Evolutionary conservation across 129 eudicot species (phyloP).

Genomic region (Flaveria linearis): DNA sequence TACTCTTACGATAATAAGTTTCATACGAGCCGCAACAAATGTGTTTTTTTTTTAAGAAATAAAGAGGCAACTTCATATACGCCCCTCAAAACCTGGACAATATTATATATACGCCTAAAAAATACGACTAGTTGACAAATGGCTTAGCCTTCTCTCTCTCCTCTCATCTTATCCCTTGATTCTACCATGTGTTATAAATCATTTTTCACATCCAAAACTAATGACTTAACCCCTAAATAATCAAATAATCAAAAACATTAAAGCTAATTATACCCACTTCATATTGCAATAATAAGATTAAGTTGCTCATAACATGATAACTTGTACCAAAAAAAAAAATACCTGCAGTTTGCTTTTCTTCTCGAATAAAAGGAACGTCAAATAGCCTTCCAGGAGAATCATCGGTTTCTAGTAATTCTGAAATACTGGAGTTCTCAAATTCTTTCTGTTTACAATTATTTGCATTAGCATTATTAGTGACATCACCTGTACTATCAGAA

Average conservation of each 20-base stretch:
- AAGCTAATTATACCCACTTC: background rate
- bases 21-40: too few relatives aligned
- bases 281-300: background rate
- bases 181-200: background rate
- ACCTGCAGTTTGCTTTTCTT: slow-evolving; percentile 57
- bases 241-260: background rate
- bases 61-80: too few relatives aligned
- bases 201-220: slow-evolving; percentile 1
- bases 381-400: slow-evolving; percentile 49
- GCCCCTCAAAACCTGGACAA: too few relatives aligned
- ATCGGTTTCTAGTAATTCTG: slow-evolving; percentile 36
- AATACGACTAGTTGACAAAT: too few relatives aligned
- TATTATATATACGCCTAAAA: too few relatives aligned
- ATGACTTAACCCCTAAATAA: background rate
- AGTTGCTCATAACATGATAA: background rate
- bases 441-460: slow-evolving; percentile 47
- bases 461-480: slow-evolving; percentile 29
- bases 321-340: background rate
- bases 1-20: background rate
- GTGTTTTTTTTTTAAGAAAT: too few relatives aligned
- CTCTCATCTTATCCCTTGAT: background rate
- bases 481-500: slow-evolving; percentile 54
- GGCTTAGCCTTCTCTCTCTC: too few relatives aligned
- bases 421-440: slow-evolving; percentile 45
- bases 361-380: slow-evolving; percentile 67